These are phyloP conservation scores for Musa balbisiana DNA, from an alignment of 202 grass and related monocot genomes.

Conservation along the genomic window DNA sequence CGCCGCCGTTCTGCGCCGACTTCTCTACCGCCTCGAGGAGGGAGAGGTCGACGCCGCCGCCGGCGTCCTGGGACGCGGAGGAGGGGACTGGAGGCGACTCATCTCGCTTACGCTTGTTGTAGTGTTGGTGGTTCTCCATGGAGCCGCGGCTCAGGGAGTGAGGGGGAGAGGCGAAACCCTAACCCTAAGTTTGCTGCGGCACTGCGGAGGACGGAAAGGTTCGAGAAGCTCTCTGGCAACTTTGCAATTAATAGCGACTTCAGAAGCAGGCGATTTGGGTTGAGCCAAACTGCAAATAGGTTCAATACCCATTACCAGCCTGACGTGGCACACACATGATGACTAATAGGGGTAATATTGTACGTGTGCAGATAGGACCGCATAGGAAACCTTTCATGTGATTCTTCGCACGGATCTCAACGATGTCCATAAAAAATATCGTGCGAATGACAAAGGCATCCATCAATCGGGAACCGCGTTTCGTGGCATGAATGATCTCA, in stretches of 20 bases:
- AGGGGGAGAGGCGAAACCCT: neutral
- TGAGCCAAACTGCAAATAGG: too few relatives aligned
- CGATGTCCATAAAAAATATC: too few relatives aligned
- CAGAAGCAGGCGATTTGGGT: too few relatives aligned
- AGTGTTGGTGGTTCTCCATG: conserved; percentile 32
- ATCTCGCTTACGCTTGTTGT: conserved; percentile 49
- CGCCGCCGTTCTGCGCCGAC: conserved; percentile 23
- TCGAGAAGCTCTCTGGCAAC: neutral
- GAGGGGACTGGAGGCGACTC: neutral
- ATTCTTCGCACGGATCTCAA: too few relatives aligned
- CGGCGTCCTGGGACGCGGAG: neutral
- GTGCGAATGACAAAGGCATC: too few relatives aligned
- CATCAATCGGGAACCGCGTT: neutral
- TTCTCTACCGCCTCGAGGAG: conserved; percentile 38
- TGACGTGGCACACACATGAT: too few relatives aligned
- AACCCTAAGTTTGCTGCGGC: neutral
- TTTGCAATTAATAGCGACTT: neutral
- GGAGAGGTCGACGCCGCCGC: conserved; percentile 40
- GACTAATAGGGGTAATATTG: too few relatives aligned
- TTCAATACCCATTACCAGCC: too few relatives aligned
- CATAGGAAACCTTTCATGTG: too few relatives aligned
- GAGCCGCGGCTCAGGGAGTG: neutral
- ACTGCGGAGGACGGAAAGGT: neutral
- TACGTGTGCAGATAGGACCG: too few relatives aligned
- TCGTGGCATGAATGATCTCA: neutral